Evolutionary conservation across 2,329 filamentous ascomycete species (phyloP), one percentile per base, ranked within the genome.

Genomic region (Blastomyces emzantsi): DNA sequence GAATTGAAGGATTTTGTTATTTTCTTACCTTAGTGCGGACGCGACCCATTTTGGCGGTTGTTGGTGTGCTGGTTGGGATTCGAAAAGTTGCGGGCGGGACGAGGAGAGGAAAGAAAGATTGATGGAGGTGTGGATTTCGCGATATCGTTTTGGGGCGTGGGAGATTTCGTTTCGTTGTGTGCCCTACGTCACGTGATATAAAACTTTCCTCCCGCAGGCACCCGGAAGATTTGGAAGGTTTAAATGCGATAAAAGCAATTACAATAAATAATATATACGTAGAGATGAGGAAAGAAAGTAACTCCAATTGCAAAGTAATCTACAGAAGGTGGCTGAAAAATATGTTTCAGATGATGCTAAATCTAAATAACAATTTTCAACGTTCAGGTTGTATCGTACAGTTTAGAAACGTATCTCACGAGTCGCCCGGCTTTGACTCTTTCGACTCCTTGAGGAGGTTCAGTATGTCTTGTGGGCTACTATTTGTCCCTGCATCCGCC

Each of bases 41-140:
- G 74, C 77, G 77, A 78, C 77, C 77, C 77, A 79, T 79, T 71
- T 77, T 79, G 76, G 74, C 76, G 75, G 72, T 74, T 57, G 30
- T 68, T 65, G 22, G 19, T 66, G 64, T 33, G 45, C 28, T 60
- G 25, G 57, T 59, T 61, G 90, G 80, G 74, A 28, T 88, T 64
- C 60, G 60, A 59, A 59, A 54, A 45, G 55, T 61, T 59, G 62
- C 36, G n/a, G 47, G 25, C 33, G 30, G 60, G 60, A 61, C 51
- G 47, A 2, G 22, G 47, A 30, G 30, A 36, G 25, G 25, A 55
- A 49, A 33, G 22, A 2, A 41, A 39, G 30, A 39, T 15, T 8
- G 17, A 39, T 28, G 25, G 30, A 4, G 30, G 30, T 11, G 4
- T 59, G 41, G 39, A 25, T 22, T 60, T 60, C 33, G 13, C 1